Evolutionary conservation across 2,329 filamentous ascomycete genomes (phyloP).

Genomic region (Colletotrichum karsti): DNA sequence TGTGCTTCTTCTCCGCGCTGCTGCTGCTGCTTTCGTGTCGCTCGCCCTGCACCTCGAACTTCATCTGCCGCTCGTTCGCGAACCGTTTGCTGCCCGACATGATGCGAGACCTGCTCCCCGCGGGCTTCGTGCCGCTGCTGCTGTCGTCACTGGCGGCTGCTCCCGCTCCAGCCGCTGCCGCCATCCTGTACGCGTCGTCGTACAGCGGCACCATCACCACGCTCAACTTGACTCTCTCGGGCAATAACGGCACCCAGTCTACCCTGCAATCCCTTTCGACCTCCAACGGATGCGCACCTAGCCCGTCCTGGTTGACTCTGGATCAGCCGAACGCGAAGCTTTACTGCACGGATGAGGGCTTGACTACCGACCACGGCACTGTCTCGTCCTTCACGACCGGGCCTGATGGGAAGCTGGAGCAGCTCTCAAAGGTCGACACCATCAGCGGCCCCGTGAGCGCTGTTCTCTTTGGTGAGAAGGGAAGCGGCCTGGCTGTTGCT

Average conservation of each 20-base stretch:
- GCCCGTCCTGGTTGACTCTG: slow-evolving; percentile 69
- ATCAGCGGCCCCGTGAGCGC: slow-evolving; percentile 53
- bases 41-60: background rate
- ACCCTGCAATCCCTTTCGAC: slow-evolving; percentile 51
- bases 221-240: slow-evolving; percentile 48
- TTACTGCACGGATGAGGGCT: slow-evolving; percentile 69
- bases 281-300: slow-evolving; percentile 57
- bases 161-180: slow-evolving; percentile 42
- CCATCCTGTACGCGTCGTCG: slow-evolving; percentile 56
- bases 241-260: slow-evolving; percentile 31
- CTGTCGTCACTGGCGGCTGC: slow-evolving; percentile 26
- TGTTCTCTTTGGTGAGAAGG: slow-evolving; percentile 51
- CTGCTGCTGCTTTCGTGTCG: slow-evolving; percentile 1
- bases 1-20: background rate
- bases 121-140: slow-evolving; percentile 22
- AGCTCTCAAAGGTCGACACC: slow-evolving; percentile 44
- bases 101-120: slow-evolving; percentile 26
- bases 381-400: slow-evolving; percentile 51
- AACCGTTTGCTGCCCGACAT: slow-evolving; percentile 19
- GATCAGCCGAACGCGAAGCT: slow-evolving; percentile 57
- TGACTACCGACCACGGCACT: slow-evolving; percentile 54
- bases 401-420: slow-evolving; percentile 46
- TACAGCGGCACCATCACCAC: slow-evolving; percentile 58
- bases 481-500: slow-evolving; percentile 50
- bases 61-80: background rate